phyloP scores from a whole-genome alignment of 148 eudicot genomes.

The Rhododendron simsii region DNA sequence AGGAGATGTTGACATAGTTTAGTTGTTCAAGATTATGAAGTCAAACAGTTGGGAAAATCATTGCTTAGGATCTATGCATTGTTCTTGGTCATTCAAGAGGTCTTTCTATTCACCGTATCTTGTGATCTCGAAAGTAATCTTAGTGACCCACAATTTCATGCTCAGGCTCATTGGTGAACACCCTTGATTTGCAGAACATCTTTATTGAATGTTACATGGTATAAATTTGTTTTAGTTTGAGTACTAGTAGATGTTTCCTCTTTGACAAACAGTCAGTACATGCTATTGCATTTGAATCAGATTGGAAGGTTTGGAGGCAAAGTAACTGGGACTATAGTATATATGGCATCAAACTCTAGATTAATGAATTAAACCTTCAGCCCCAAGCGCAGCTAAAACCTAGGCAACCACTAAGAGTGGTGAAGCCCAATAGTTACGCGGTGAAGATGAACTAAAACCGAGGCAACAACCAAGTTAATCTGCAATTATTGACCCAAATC shows the following conservation, averaged over 20 bases:
- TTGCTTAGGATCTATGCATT: neutral
- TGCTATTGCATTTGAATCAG: neutral
- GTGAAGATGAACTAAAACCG: neutral
- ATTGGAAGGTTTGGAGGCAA: neutral
- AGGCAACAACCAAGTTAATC: neutral
- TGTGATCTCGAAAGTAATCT: neutral
- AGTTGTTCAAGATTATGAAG: no score
- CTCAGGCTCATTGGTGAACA: neutral
- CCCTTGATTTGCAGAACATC: neutral
- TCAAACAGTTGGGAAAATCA: neutral
- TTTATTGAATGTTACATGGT: neutral
- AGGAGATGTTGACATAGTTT: no score
- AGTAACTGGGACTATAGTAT: neutral
- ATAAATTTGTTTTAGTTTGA: neutral
- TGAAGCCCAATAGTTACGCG: neutral
- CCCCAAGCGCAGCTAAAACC: neutral
- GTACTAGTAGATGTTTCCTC: neutral
- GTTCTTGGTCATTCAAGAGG: neutral
- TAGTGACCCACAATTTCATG: neutral
- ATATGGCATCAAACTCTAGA: neutral
- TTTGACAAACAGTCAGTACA: neutral
- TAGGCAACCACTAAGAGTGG: neutral
- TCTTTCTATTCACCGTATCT: neutral
- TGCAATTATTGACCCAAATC: neutral
- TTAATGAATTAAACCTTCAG: neutral